Percentiles rank a stretch among this genome's conserved stretches.
These are phyloP conservation scores for Phytophthora sp. DNA, from an alignment of 352 stramenopile species.

Conservation along the genomic window DNA sequence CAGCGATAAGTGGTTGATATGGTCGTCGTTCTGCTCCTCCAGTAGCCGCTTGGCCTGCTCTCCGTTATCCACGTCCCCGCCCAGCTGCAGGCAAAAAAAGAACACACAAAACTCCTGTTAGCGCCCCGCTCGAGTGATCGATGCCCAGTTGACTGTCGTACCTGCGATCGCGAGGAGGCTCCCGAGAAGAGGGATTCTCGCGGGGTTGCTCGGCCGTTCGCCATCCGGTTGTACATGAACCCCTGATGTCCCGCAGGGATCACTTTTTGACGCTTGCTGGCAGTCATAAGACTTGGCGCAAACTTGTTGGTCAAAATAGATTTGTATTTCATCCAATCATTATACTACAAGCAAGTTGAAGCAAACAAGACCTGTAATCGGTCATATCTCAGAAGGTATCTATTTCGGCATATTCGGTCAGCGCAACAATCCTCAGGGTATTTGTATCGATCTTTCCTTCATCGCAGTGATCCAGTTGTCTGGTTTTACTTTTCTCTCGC, in stretches of 20 bases:
- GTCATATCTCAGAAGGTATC: too few relatives aligned
- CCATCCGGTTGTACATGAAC: constrained; percentile 89
- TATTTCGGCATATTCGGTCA: too few relatives aligned
- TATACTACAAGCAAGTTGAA: too few relatives aligned
- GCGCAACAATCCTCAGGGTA: too few relatives aligned
- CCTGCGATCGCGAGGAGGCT: constrained; percentile 55
- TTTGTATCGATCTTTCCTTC: too few relatives aligned
- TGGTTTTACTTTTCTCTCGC: too few relatives aligned
- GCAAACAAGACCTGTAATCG: too few relatives aligned
- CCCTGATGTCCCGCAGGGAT: neutral
- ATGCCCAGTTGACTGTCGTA: constrained; percentile 8
- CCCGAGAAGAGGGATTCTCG: constrained; percentile 76
- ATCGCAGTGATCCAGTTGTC: too few relatives aligned
- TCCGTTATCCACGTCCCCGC: constrained; percentile 53
- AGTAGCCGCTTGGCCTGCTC: constrained; percentile 82
- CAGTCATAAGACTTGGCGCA: constrained; percentile 13
- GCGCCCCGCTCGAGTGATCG: neutral
- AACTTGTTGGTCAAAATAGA: constrained; percentile 15
- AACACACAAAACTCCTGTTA: constrained; percentile 1
- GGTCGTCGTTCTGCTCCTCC: constrained; percentile 89
- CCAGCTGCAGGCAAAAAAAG: constrained; percentile 32
- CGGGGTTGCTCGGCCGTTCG: constrained; percentile 50
- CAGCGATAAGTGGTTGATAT: constrained; percentile 88
- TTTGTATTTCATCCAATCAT: constrained; percentile 6
- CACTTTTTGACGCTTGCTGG: too few relatives aligned